These are phyloP conservation scores for Blastobotrys serpentis DNA, from an alignment of 1,139 yeast genomes.

Conservation along the genomic window DNA sequence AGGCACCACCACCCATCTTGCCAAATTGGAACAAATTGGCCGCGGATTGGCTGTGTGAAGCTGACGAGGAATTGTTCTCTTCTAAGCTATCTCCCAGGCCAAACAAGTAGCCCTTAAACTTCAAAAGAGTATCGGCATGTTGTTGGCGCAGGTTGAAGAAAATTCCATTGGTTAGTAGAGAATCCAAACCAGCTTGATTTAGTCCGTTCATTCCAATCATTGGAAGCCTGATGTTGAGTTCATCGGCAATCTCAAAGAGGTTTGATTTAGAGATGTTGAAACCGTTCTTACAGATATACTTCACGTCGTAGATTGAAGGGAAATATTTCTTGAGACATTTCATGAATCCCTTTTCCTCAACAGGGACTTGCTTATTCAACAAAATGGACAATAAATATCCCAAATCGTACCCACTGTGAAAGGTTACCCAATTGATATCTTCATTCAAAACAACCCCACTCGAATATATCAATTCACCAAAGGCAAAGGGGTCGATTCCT, in stretches of 20 bases:
- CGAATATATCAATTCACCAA: conserved; percentile 81
- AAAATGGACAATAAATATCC: conserved; percentile 83
- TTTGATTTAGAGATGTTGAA: conserved; percentile 39
- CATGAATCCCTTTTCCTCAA: conserved; percentile 74
- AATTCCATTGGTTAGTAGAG: conserved; percentile 49
- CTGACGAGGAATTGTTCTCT: conserved; percentile 14
- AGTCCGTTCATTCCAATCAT: conserved; percentile 32
- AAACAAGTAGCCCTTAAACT: conserved; percentile 37
- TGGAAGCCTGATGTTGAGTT: conserved; percentile 40
- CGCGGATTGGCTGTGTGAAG: conserved; percentile 24
- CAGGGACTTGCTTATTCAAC: conserved; percentile 75
- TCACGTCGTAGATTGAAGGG: conserved; percentile 83
- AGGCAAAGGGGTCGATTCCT: conserved; percentile 78
- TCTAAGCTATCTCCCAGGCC: conserved; percentile 38
- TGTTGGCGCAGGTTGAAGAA: conserved; percentile 50
- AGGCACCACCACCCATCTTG: conserved; percentile 36
- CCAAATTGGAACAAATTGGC: conserved; percentile 37
- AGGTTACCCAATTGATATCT: conserved; percentile 82
- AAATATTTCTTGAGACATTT: conserved; percentile 70
- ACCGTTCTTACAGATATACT: conserved; percentile 60
- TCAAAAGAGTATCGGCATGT: conserved; percentile 36
- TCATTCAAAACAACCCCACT: conserved; percentile 80
- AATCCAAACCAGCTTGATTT: conserved; percentile 54
- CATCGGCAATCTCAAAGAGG: conserved; percentile 49
- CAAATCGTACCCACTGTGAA: conserved; percentile 87